Percentiles rank a stretch among this genome's conserved stretches.
These are phyloP conservation scores for Diaporthe helianthi DNA, from an alignment of 2,329 filamentous ascomycete genomes.

Conservation along the genomic window DNA sequence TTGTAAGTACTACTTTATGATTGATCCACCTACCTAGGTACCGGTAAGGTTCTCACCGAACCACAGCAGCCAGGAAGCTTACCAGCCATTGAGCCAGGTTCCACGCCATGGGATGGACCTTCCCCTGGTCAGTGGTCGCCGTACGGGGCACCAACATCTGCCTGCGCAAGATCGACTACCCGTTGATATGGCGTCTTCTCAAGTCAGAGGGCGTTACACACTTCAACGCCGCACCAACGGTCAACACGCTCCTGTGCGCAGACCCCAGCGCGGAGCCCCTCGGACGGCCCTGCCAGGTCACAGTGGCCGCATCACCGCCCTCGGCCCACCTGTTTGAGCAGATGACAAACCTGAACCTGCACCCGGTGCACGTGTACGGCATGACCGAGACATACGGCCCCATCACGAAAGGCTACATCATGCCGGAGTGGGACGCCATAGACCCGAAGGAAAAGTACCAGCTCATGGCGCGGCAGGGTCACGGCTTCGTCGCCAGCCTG, in stretches of 20 bases:
- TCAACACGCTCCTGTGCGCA: constrained; percentile 91
- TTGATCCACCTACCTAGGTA: no score
- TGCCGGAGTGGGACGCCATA: constrained; percentile 84
- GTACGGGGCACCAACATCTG: constrained; percentile 96
- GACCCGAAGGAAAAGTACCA: constrained; percentile 79
- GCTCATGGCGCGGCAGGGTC: constrained; percentile 92
- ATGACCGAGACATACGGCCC: constrained; percentile 90
- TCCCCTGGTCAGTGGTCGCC: constrained; percentile 91
- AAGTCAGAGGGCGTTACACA: constrained; percentile 90
- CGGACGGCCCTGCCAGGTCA: constrained; percentile 77
- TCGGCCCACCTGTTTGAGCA: constrained; percentile 90
- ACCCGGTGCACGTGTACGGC: constrained; percentile 93
- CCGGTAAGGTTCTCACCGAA: no score
- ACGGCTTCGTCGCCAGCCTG: constrained; percentile 85
- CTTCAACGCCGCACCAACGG: constrained; percentile 94
- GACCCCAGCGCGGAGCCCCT: constrained; percentile 76
- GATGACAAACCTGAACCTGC: constrained; percentile 82
- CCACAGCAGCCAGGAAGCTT: not conserved
- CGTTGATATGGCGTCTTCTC: constrained; percentile 86
- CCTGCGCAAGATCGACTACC: constrained; percentile 92
- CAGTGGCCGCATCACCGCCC: constrained; percentile 90
- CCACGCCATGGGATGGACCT: constrained; percentile 80
- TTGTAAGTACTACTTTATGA: constrained; percentile 70
- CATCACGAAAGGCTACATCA: constrained; percentile 89
- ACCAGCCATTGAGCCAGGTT: constrained; percentile 52